Conservation (phyloP, 106 monocot species). For the Apostasia ramifera region DNA sequence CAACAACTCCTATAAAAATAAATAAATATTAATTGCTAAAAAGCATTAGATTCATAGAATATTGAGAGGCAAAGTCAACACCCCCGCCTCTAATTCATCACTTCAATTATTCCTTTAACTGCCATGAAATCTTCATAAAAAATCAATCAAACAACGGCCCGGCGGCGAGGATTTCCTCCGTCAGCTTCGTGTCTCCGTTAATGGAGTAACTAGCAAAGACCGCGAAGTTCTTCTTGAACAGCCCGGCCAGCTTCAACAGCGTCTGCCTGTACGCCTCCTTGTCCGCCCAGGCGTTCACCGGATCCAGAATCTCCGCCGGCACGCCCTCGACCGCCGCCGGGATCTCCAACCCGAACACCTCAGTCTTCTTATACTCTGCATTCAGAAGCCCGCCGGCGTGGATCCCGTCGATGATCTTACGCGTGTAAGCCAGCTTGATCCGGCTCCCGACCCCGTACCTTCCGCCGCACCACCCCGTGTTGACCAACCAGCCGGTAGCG, state of each 20-base stretch:
- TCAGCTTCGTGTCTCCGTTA: conserved; percentile 61
- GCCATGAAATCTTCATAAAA: no score
- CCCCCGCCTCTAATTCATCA: no score
- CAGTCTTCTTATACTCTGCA: conserved; percentile 20
- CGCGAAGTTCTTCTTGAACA: conserved; percentile 57
- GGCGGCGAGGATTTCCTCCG: conserved; percentile 81
- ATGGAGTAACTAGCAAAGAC: conserved; percentile 77
- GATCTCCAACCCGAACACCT: conserved; percentile 42
- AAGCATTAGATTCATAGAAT: no score
- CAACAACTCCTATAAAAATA: no score
- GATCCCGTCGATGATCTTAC: conserved; percentile 41
- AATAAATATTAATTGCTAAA: no score
- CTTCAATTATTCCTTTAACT: no score
- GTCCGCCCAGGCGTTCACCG: conserved; percentile 34
- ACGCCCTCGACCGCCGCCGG: conserved; percentile 27
- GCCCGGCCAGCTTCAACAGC: conserved; percentile 34
- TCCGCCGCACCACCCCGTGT: conserved; percentile 52
- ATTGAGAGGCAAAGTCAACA: no score
- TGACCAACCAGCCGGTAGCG: conserved; percentile 42
- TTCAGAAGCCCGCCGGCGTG: conserved; percentile 30
- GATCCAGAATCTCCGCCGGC: conserved; percentile 30
- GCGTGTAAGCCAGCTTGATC: conserved; percentile 27
- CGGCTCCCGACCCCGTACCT: conserved; percentile 42
- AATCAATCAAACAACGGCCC: conserved; percentile 26
- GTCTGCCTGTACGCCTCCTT: conserved; percentile 26